Base-by-base conservation (phyloP, 495 filamentous ascomycete genomes). In the Filosporella fistucella region DNA sequence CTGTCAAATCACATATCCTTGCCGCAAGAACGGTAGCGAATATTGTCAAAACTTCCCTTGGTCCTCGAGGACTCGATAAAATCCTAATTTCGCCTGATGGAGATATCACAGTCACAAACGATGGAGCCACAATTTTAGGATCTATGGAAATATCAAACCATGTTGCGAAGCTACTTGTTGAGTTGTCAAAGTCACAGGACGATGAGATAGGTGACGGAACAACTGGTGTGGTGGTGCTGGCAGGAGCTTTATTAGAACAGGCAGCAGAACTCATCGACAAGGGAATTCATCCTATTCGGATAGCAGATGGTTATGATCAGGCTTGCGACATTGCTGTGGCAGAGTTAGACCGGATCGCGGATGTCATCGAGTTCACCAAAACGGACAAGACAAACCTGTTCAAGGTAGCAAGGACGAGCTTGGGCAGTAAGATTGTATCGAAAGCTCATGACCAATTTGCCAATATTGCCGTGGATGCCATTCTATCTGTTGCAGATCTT, bases 111-210 rank as follows among this genome's bases (percentile, higher is more conserved):
- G 91, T 99, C 37, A 99, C 93, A 48, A 99, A 99, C 64, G 93
- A 99, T 75, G 93, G 93, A 60, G 93, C 93, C 45, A 99, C 93
- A 5, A 99, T 99, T 55, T 72, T 99, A 49, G 78, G 83, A 53
- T 93, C 96, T 81, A 99, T 99, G 93, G 93, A 99, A 69, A 94
- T 99, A 49, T 86, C 88, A 50, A 97, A 99, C 76, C 91, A 97
- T 65, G 89, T 99, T 35, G 93, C 93, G 41, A 96, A 96, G 70
- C 74, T 99, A 30, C 71, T 99, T 32, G 93, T 99, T 22, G 91
- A 96, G 62, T 80, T 99, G n/a, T 97, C 93, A 41, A 96, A 95
- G 68, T 96, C 91, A 14, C 93, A 99, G 62, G 93, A 99, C 61
- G 91, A 97, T 56, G 93, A 99, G 69, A 99, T 99, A 54, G 93